These are phyloP conservation scores for Phlebopus sp. DNA, from an alignment of 1,284 basidiomycete species.

Conservation along the genomic window DNA sequence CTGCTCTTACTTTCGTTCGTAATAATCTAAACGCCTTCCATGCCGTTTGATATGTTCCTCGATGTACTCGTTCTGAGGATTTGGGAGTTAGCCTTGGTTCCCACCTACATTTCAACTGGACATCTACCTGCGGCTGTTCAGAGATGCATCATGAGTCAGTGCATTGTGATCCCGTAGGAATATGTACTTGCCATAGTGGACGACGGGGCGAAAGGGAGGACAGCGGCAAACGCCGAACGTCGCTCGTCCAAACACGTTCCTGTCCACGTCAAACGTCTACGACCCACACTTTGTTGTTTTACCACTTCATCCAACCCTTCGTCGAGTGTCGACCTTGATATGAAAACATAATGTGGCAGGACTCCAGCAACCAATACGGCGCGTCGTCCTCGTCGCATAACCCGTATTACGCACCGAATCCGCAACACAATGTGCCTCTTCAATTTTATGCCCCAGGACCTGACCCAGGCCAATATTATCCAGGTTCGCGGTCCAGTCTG, in stretches of 20 bases:
- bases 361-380: conserved; percentile 48
- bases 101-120: neutral
- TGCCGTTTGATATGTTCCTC: conserved; percentile 88
- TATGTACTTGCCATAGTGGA: conserved; percentile 51
- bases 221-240: conserved; percentile 28
- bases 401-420: conserved; percentile 51
- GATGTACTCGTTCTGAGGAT: conserved; percentile 80
- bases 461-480: conserved; percentile 59
- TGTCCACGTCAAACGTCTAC: conserved; percentile 4
- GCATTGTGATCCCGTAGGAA: neutral
- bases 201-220: conserved; percentile 29
- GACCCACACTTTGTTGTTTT: neutral
- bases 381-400: conserved; percentile 54
- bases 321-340: too few relatives aligned
- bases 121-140: conserved; percentile 65
- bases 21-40: conserved; percentile 83
- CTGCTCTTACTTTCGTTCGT: conserved; percentile 71
- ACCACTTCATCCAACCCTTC: too few relatives aligned
- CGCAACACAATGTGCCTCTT: conserved; percentile 56
- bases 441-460: conserved; percentile 67
- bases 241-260: conserved; percentile 11
- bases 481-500: conserved; percentile 66
- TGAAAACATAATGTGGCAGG: conserved; percentile 66
- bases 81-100: conserved; percentile 12
- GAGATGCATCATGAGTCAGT: conserved; percentile 17